Base-by-base conservation (phyloP, 805 yeast genomes). In the Cyberlindnera euphorbiiphila region DNA sequence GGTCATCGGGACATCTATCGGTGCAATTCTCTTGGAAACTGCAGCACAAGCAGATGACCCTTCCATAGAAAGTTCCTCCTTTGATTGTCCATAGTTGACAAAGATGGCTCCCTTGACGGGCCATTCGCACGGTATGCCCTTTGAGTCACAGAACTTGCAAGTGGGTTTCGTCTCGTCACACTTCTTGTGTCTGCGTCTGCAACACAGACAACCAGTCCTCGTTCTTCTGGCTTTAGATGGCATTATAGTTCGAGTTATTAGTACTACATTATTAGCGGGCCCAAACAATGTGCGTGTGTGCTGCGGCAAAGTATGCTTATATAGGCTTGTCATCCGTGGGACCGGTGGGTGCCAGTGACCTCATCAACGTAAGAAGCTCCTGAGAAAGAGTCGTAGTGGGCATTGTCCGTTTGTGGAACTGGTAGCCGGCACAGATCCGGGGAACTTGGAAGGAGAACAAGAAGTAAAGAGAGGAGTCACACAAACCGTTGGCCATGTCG, bases 51-150 rank as follows among this genome's bases (percentile, higher is more conserved):
- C n/a, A n/a, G n/a, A n/a, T n/a, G n/a, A n/a, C n/a, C n/a, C n/a
- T n/a, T n/a, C n/a, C n/a, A n/a, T n/a, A n/a, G n/a, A n/a, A n/a
- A n/a, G n/a, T n/a, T n/a, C n/a, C 10, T 27, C 20, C 9, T 27
- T 16, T 4, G 16, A 15, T 12, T 12, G 9, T 24, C 39, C 34
- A 28, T 42, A 45, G 22, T 37, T 45, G 16, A 45, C 49, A 32
- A 45, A 45, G 2, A 45, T 43, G 1, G 41, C 26, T 3, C 49
- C 49, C 17, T 34, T 39, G 13, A 37, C 31, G 2, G 49, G 49
- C 49, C 49, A 45, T 24, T 45, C 46, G 21, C 49, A 45, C 3
- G n/a, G 15, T n/a, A 42, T 12, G 5, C 46, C 46, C 37, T 42
- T 45, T 10, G 44, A 26, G 11, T 12, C 13, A 15, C 49, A 45